These are phyloP conservation scores for Beauveria australis DNA, from an alignment of 2,329 filamentous ascomycete genomes.

Conservation along the genomic window DNA sequence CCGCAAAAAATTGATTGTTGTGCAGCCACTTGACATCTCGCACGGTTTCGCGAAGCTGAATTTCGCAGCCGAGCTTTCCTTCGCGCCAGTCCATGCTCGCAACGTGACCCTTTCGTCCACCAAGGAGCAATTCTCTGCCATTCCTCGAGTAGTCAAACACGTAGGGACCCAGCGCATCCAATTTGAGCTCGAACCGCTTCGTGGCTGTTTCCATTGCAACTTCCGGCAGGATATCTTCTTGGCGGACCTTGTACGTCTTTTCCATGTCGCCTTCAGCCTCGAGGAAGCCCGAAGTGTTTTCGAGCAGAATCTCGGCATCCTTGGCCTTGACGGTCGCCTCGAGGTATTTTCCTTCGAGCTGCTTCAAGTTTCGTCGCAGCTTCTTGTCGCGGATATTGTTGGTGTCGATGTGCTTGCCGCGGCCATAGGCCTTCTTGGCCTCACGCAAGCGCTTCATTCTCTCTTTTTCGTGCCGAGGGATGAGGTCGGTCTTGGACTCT, in stretches of 20 bases:
- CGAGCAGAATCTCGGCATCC: conserved; percentile 89
- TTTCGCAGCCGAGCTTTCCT: conserved; percentile 82
- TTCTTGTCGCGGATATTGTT: conserved; percentile 82
- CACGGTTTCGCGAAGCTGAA: conserved; percentile 85
- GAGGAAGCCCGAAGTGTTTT: conserved; percentile 77
- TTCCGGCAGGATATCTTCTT: conserved; percentile 70
- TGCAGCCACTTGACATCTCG: conserved; percentile 87
- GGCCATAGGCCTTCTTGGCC: conserved; percentile 73
- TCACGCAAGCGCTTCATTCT: conserved; percentile 45
- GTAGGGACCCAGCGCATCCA: conserved; percentile 80
- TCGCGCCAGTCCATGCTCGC: conserved; percentile 95
- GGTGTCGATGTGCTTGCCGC: conserved; percentile 66
- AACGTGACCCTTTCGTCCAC: conserved; percentile 86
- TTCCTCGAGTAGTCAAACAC: conserved; percentile 83
- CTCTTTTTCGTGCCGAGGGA: conserved; percentile 42
- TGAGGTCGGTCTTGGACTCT: conserved; percentile 43
- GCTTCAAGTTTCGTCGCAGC: conserved; percentile 68
- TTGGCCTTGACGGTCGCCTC: conserved; percentile 77
- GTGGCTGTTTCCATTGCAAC: conserved; percentile 79
- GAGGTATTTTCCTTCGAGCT: conserved; percentile 74
- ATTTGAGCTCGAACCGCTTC: conserved; percentile 83
- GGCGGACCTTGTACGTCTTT: conserved; percentile 83
- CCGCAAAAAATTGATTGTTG: conserved; percentile 89
- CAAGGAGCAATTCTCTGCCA: conserved; percentile 75
- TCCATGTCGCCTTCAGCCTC: conserved; percentile 86